Base-by-base conservation (phyloP, 2,329 filamentous ascomycete genomes). In the Claviceps purpurea region DNA sequence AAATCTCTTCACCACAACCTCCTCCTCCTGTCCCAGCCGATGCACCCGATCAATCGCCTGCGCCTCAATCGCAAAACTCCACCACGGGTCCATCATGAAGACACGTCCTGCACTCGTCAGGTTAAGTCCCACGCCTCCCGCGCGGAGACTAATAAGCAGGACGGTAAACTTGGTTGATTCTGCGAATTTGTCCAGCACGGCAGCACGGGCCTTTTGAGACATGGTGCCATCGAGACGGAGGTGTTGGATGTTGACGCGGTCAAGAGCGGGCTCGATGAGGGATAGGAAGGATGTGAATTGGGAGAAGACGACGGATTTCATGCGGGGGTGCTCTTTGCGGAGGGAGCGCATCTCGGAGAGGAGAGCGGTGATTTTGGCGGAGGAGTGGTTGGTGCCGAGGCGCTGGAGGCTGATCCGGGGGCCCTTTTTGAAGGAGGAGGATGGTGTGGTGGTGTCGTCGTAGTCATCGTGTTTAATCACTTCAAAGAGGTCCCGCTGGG, bases 31-130 rank as follows among this genome's bases (percentile, higher is more conserved):
- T 0, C 93, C 93, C 87, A 98, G 96, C 8, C 93, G 82, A 71
- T 98, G 93, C 38, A 98, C 89, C 1, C 93, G 87, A 70, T 98
- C 93, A 62, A 98, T 97, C 8, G 93, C 93, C 68, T 98, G 93
- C 5, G 90, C 89, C 69, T 98, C 93, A 13, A 97, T 84, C 0
- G 93, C 90, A 68, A 91, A 98, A 64, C 87, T 94, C 93, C 93
- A 98, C 93, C 93, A 98, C 0, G 93, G 93, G 67, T 98, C 93
- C 93, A 98, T 97, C 87, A 98, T 94, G 71, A 85, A 98, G 5
- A 98, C 94, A 51, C 87, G 76, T 57, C 84, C 88, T 5, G 93
- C 93, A 58, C 83, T 84, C 0, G 91, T 97, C 55, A 98, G 69
- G 63, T 98, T 98, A 44, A 98, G 74, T 0, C 93, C 93, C 0